Conservation (phyloP, 139 green algal genomes). For the Micromonas pusilla region DNA sequence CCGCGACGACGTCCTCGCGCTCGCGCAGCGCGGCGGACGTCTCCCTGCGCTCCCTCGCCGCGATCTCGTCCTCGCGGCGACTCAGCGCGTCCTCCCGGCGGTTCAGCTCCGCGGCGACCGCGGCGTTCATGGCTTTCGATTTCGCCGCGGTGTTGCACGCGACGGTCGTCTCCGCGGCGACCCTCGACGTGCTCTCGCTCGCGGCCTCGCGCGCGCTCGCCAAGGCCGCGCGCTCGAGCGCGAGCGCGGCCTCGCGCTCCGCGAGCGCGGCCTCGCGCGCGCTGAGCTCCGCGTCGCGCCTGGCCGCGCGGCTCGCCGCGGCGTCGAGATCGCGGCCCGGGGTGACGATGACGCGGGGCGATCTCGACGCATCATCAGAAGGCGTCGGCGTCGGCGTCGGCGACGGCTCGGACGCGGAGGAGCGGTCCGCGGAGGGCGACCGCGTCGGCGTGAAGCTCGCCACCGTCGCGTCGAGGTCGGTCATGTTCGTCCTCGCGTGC, state of each 20-base stretch:
- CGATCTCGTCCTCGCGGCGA: background rate
- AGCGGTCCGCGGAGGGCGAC: too few species aligned
- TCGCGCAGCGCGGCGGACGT: background rate
- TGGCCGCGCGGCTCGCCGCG: too few species aligned
- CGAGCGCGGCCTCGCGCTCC: background rate
- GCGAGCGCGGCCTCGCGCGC: background rate
- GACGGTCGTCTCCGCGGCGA: background rate
- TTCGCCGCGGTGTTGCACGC: background rate
- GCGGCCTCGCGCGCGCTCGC: too few species aligned
- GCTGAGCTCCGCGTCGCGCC: background rate
- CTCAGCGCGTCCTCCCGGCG: background rate
- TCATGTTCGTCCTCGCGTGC: too few species aligned
- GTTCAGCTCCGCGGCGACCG: background rate
- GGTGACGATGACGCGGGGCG: too few species aligned
- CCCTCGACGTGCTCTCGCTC: background rate
- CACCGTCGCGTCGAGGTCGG: too few species aligned
- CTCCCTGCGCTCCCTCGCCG: background rate
- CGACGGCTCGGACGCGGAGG: too few species aligned
- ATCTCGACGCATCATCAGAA: too few species aligned
- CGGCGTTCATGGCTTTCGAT: background rate
- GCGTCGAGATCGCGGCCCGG: too few species aligned
- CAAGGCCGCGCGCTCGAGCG: too few species aligned
- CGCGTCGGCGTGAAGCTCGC: too few species aligned
- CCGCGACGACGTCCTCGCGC: background rate
- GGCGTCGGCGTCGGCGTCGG: too few species aligned